A percentile compares a stretch with the other conserved stretches of the same genome.
Conservation (phyloP, 441 rosid species). For the Biscutella laevigata region DNA sequence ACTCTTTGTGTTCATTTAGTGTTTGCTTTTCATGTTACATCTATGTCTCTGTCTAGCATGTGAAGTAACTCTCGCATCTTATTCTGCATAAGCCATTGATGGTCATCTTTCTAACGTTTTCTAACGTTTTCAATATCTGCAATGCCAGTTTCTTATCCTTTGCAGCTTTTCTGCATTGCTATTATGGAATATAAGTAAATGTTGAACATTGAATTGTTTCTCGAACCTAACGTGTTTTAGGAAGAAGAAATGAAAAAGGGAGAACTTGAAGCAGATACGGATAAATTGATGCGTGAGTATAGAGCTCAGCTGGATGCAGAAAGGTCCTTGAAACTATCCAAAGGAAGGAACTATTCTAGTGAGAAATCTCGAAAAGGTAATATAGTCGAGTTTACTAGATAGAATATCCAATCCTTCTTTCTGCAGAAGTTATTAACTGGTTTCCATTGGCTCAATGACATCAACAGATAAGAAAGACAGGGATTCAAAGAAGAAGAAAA, state of each 20-base stretch:
- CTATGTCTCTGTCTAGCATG: neutral
- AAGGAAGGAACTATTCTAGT: slow-evolving; percentile 74
- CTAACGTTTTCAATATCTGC: neutral
- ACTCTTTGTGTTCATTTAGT: neutral
- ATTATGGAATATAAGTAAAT: neutral
- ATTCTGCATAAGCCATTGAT: neutral
- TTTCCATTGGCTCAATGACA: slow-evolving; percentile 15
- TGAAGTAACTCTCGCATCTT: neutral
- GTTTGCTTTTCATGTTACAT: neutral
- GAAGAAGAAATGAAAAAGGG: slow-evolving; percentile 87
- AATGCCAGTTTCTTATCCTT: neutral
- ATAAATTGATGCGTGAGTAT: slow-evolving; percentile 94
- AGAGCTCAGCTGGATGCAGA: slow-evolving; percentile 98
- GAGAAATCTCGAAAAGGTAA: slow-evolving; percentile 61
- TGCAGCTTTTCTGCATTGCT: slow-evolving; percentile 1
- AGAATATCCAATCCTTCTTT: slow-evolving; percentile 7
- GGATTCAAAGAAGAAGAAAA: slow-evolving; percentile 63
- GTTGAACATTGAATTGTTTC: neutral
- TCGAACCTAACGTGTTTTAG: slow-evolving; percentile 37
- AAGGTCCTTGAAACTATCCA: slow-evolving; percentile 81
- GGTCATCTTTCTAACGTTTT: neutral
- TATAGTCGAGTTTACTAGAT: slow-evolving; percentile 4
- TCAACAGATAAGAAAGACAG: slow-evolving; percentile 76
- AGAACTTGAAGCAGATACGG: slow-evolving; percentile 81
- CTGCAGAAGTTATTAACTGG: neutral